Evolutionary conservation across 768 basidiomycete species (phyloP).

Genomic region (Nevesoporus exiguus): DNA sequence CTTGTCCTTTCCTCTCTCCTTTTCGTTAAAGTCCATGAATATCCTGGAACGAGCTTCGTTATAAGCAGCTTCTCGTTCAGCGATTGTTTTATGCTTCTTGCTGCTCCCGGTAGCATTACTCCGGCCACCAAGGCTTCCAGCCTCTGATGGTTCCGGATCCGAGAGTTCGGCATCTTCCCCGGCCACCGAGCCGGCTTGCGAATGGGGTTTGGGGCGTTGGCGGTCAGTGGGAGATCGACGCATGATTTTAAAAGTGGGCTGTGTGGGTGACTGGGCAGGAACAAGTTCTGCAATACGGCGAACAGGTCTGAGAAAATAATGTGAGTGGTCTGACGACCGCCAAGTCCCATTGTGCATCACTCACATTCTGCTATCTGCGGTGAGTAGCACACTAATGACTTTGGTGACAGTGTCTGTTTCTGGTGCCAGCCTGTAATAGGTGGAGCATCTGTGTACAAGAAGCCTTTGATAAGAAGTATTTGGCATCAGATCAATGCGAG

Average conservation of each 20-base stretch:
- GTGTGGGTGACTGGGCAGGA: constrained; percentile 63
- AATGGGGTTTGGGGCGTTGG: constrained; percentile 52
- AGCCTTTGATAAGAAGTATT: constrained; percentile 80
- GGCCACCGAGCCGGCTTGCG: constrained; percentile 68
- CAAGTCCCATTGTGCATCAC: constrained; percentile 26
- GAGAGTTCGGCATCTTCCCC: constrained; percentile 77
- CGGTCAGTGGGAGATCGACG: constrained; percentile 58
- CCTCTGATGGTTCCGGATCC: constrained; percentile 75
- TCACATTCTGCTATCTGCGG: constrained; percentile 73
- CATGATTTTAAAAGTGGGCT: constrained; percentile 90
- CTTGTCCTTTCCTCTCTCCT: constrained; percentile 61
- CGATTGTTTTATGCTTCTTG: constrained; percentile 75
- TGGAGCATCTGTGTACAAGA: constrained; percentile 81
- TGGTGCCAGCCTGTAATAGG: constrained; percentile 71
- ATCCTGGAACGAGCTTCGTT: constrained; percentile 83
- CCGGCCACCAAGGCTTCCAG: constrained; percentile 70
- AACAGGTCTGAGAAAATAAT: constrained; percentile 47
- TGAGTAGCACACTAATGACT: constrained; percentile 53
- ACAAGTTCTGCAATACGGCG: constrained; percentile 74
- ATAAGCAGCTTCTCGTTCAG: constrained; percentile 87
- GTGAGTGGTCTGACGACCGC: constrained; percentile 9
- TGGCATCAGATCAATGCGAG: constrained; percentile 63
- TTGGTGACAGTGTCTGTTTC: constrained; percentile 67
- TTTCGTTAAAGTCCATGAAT: constrained; percentile 79
- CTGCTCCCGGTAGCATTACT: constrained; percentile 59